Evolutionary conservation across 345 rosid genomes (phyloP).

Genomic region (Reutealis trisperma): DNA sequence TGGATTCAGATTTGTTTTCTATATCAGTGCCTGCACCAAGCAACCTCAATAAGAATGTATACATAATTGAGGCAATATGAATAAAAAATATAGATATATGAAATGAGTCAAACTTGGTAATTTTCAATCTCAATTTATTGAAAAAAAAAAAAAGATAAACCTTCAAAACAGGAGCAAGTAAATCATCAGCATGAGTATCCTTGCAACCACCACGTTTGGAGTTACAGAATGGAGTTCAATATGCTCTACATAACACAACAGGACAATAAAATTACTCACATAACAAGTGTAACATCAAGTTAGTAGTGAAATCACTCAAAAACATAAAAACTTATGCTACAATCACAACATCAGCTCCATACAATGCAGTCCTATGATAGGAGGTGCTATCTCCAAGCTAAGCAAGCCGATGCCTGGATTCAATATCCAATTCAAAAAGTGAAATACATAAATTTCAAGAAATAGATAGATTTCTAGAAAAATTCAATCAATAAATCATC

Average conservation of each 20-base stretch:
- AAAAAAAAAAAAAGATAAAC: slow-evolving; percentile 29
- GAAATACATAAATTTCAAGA: not conserved
- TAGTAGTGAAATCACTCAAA: too few relatives aligned
- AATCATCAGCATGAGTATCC: slow-evolving; percentile 83
- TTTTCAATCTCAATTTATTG: not conserved
- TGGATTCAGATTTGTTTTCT: slow-evolving; percentile 74
- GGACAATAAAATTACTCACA: not conserved
- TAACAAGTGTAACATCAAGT: not conserved
- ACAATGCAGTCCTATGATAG: slow-evolving; percentile 68
- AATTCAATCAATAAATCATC: not conserved
- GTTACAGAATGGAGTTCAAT: slow-evolving; percentile 82
- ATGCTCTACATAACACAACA: slow-evolving; percentile 46
- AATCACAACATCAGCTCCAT: slow-evolving; percentile 85
- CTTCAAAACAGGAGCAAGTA: slow-evolving; percentile 82
- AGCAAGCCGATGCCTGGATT: slow-evolving; percentile 66
- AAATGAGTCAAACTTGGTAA: not conserved
- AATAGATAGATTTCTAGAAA: not conserved
- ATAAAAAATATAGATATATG: too few relatives aligned
- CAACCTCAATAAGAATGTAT: not conserved
- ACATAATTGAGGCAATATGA: not conserved
- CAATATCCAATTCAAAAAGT: not conserved
- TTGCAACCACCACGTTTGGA: slow-evolving; percentile 87
- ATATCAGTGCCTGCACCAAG: slow-evolving; percentile 71
- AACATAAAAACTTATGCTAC: slow-evolving; percentile 60
- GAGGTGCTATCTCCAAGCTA: slow-evolving; percentile 94